Conservation (phyloP, 1,139 yeast genomes). For the Pneumocystis sp. region DNA sequence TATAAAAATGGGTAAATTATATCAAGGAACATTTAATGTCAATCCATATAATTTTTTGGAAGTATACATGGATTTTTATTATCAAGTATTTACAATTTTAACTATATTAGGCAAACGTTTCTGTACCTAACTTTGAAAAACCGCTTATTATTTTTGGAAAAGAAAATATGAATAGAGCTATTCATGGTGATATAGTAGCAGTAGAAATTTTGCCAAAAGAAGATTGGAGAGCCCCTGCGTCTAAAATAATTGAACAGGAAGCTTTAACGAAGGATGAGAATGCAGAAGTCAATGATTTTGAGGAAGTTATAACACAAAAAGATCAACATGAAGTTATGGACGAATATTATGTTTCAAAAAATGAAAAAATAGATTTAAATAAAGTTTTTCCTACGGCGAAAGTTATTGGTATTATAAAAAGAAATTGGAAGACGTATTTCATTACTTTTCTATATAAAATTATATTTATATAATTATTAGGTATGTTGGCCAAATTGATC, state of each 20-base stretch:
- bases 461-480: not conserved
- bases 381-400: constrained; percentile 77
- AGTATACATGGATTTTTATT: constrained; percentile 34
- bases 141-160: constrained; percentile 75
- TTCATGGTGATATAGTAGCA: constrained; percentile 82
- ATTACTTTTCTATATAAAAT: not conserved
- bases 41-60: constrained; percentile 81
- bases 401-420: constrained; percentile 72
- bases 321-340: constrained; percentile 34
- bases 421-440: constrained; percentile 75
- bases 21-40: constrained; percentile 68
- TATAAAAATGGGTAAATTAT: constrained; percentile 66
- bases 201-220: constrained; percentile 75
- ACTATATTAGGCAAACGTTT: constrained; percentile 26
- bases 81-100: not conserved
- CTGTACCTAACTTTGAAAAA: constrained; percentile 57
- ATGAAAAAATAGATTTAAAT: constrained; percentile 47
- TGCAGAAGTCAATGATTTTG: constrained; percentile 29
- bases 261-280: constrained; percentile 40
- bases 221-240: constrained; percentile 79
- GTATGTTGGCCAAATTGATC: constrained; percentile 81
- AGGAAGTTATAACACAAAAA: constrained; percentile 10
- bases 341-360: constrained; percentile 35
- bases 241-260: constrained; percentile 64
- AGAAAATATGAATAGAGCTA: constrained; percentile 73